Percentiles rank a stretch among this genome's conserved stretches.
Evolutionary conservation across 371 early-diverging fungal species (phyloP).

Genomic region (Conidiobolus incongruus): DNA sequence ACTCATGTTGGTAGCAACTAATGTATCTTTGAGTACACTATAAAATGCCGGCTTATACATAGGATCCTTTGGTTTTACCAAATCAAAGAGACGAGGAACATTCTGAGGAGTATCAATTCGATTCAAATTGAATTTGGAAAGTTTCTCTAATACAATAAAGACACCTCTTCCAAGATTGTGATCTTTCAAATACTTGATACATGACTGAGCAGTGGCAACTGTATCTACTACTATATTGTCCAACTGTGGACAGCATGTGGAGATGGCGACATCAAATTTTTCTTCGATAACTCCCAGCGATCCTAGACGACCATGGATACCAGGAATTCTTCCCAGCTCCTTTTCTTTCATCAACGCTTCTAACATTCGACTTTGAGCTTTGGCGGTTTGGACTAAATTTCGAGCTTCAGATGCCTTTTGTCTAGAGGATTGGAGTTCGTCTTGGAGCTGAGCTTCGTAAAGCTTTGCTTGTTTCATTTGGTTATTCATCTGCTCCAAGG

Average conservation of each 20-base stretch:
- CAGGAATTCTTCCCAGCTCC: constrained; percentile 53
- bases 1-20: constrained; percentile 74
- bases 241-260: constrained; percentile 72
- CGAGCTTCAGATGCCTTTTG: constrained; percentile 43
- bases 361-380: constrained; percentile 53
- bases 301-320: constrained; percentile 86
- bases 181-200: constrained; percentile 74
- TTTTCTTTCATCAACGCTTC: constrained; percentile 49
- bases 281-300: constrained; percentile 50
- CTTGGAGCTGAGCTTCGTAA: constrained; percentile 6
- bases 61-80: constrained; percentile 56
- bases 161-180: constrained; percentile 78
- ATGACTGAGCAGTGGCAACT: constrained; percentile 83
- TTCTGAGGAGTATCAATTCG: constrained; percentile 53
- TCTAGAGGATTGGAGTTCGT: constrained; percentile 15
- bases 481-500: background rate
- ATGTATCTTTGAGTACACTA: constrained; percentile 74
- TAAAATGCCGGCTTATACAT: constrained; percentile 75
- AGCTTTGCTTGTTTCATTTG: constrained; percentile 5
- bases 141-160: constrained; percentile 73
- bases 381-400: constrained; percentile 29
- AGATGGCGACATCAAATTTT: constrained; percentile 91
- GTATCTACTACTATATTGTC: constrained; percentile 92
- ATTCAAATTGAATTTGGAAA: constrained; percentile 19
- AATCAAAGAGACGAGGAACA: constrained; percentile 77